Base-by-base conservation (phyloP, 2,329 filamentous ascomycete genomes). In the Didymella pomorum region DNA sequence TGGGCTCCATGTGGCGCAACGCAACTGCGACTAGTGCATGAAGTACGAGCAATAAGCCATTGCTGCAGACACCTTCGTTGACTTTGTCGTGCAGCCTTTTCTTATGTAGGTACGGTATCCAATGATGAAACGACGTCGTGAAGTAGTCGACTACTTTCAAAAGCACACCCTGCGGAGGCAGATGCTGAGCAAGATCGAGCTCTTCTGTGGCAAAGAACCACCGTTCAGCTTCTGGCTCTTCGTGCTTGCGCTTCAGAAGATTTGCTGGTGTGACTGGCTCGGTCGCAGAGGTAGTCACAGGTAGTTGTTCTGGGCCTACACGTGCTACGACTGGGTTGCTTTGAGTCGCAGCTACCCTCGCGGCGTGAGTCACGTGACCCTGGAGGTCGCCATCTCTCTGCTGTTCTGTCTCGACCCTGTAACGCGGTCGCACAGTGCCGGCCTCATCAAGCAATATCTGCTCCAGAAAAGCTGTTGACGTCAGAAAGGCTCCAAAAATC, bases 101-200 rank as follows among this genome's bases (percentile, higher is more conserved):
- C 51, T 75, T 75, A 58, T 75, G 71, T 1, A 74, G 52, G 29
- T 72, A 73, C 1, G 72, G 72, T 9, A 75, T 71, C 72, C 72
- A 75, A 43, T 75, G 72, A 56, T 75, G 72, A n/a, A 74, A 74
- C 0, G 72, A 72, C 10, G 64, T 55, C 26, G 69, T 74, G 29
- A 73, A 75, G 39, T 70, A 74, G 26, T 74, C 69, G 3, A 63
- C 69, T 8, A 74, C 52, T 39, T 69, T 72, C 35, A 67, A 31
- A 1, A 75, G 61, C 9, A 73, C 44, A 20, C 64, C 59, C 44
- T 71, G 70, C 12, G 65, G 43, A 16, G 72, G 72, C 23, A 75
- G 37, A 21, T 73, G 61, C 12, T 71, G 65, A 7, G 65, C 65
- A 41, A 70, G 66, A 23, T 73, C 67, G 18, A 69, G 41, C 11